Evolutionary conservation across 176 grass and related monocot genomes (phyloP).

Genomic region (Avena eriantha): DNA sequence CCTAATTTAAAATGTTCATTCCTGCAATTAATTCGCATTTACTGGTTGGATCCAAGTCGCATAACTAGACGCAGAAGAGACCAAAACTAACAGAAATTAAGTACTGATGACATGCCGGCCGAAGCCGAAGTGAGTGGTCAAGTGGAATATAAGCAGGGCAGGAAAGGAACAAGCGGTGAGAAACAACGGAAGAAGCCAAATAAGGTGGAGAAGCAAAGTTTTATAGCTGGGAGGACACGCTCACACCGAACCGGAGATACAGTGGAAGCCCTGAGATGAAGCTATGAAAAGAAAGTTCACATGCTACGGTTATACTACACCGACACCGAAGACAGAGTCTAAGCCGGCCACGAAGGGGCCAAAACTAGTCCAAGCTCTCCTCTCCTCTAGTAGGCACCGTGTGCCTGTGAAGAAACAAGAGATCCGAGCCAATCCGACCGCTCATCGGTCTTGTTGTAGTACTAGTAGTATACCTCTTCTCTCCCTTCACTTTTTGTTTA

Average conservation of each 20-base stretch:
- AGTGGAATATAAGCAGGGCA: neutral
- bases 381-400: neutral
- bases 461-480: neutral
- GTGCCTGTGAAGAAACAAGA: neutral
- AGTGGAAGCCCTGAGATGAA: neutral
- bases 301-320: neutral
- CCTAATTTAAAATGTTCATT: neutral
- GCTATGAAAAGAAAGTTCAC: neutral
- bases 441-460: neutral
- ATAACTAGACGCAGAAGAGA: neutral
- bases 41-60: neutral
- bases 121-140: neutral
- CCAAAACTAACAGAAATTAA: neutral
- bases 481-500: neutral
- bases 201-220: neutral
- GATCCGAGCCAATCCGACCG: too few species aligned
- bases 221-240: neutral
- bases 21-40: neutral
- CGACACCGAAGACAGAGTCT: too few species aligned
- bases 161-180: neutral
- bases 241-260: neutral
- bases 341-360: neutral
- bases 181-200: neutral
- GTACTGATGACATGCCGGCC: neutral
- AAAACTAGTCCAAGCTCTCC: neutral